phyloP scores from a whole-genome alignment of 805 yeast species.

The Kazachstania martiniae region DNA sequence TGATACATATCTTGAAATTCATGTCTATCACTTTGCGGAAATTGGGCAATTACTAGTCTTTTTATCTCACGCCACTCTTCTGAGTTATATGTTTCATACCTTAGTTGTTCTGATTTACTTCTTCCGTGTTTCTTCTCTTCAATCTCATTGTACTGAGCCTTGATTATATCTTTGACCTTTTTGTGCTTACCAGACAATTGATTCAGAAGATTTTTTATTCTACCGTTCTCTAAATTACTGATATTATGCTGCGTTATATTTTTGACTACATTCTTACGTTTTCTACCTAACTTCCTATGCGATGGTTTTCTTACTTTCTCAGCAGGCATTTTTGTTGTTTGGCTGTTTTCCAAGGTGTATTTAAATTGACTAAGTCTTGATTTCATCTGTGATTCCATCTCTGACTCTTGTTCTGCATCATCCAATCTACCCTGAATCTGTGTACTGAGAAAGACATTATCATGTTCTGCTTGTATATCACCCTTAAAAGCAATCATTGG shows the following conservation, averaged over 20 bases:
- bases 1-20: slow-evolving; percentile 16
- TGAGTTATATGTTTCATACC: slow-evolving; percentile 18
- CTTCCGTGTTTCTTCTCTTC: slow-evolving; percentile 1
- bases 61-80: slow-evolving; percentile 22
- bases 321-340: neutral
- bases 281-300: neutral
- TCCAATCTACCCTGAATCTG: slow-evolving; percentile 26
- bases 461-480: too few species aligned
- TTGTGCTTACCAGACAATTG: slow-evolving; percentile 25
- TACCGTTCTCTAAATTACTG: slow-evolving; percentile 6
- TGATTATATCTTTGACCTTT: slow-evolving; percentile 20
- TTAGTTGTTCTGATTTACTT: neutral
- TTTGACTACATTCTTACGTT: slow-evolving; percentile 1
- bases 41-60: slow-evolving; percentile 9
- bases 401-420: slow-evolving; percentile 15
- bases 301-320: neutral
- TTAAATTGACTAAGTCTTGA: slow-evolving; percentile 14
- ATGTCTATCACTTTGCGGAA: slow-evolving; percentile 13
- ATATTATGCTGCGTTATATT: slow-evolving; percentile 8
- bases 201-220: slow-evolving; percentile 12
- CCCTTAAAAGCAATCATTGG: too few species aligned
- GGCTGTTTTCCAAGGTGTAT: slow-evolving; percentile 4
- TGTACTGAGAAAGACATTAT: slow-evolving; percentile 16
- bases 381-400: slow-evolving; percentile 9
- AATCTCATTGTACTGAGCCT: slow-evolving; percentile 2